Base-by-base conservation (phyloP, 805 yeast genomes). In the Cyberlindnera petersonii region DNA sequence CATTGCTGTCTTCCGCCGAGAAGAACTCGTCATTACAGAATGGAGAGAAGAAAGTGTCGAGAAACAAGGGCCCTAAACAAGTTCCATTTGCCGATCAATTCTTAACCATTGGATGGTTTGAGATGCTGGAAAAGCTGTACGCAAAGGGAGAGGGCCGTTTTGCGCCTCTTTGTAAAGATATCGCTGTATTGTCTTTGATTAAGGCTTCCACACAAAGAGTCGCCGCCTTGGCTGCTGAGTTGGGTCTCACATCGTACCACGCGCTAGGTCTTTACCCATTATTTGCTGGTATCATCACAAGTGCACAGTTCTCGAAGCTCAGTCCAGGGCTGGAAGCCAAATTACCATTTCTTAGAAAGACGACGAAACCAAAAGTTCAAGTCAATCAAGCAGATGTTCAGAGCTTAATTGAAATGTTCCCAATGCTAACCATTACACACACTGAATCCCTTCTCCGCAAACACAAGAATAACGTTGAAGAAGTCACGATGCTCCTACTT, bases 381-480 rank as follows among this genome's bases (percentile, higher is more conserved):
- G 42, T 39, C 10, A 35, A 18, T 13, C 35, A 44, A 49, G 39
- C 24, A 1, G 24, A 23, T 35, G 64, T 82, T 2, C 53, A 58
- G 14, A 61, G 63, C 19, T 50, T 61, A 32, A 42, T 56, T n/a
- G 86, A 79, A 23, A 56, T 88, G 44, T 85, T 87, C 55, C 96
- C 96, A 0, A 72, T 72, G 27, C 56, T 86, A 24, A 61, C 74
- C 0, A 52, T 58, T 4, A 59, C 64, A 1, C 71, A 76, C 53
- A 72, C 80, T 0, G 61, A 60, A n/a, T 63, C 65, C 2, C 50
- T 86, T 3, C 58, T 86, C 11, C 53, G 60, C 18, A 64, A 71
- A 24, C 61, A 77, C 49, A 65, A 69, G 5, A 30, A 71, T 30
- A 65, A 75, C 39, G 75, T 80, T 1, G 91, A 83, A 44, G 41